Evolutionary conservation across 495 filamentous ascomycete species (phyloP), one percentile per base, ranked within the genome.

Genomic region (Aspergillus steynii): DNA sequence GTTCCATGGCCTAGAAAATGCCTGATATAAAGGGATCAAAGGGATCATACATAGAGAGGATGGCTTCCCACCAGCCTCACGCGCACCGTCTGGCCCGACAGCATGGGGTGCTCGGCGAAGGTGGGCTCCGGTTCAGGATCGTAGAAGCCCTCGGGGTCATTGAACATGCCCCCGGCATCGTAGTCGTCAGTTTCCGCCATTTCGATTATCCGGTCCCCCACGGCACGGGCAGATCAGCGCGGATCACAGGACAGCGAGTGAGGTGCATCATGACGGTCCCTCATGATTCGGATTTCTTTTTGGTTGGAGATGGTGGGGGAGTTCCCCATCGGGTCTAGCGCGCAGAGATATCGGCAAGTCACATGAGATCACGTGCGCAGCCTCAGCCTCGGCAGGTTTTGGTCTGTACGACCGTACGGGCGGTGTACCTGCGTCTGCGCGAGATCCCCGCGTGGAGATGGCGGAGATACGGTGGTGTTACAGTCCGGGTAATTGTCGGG

Each of bases 31-130:
- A 20, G 20, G 20, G 20, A 20, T 20, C 20, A 20, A 20, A 20
- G 20, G 20, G 20, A 31, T 59, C 78, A 67, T 86, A 90, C 87
- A 84, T 96, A 96, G 27, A 96, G 82, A 9, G 94, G 91, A 80
- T 89, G 93, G 74, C 91, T 88, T 53, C 94, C 94, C 45, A 98
- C 92, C 5, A 98, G 85, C 66, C 88, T 86, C 61, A 98, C 83
- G 59, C 78, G 83, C 57, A 97, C 80, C 4, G 77, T 80, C 59
- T 85, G 74, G 34, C 89, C 89, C 8, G 82, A 86, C 47, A 85
- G 77, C 70, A 93, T 84, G 27, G 79, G 83, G 79, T 96, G 86
- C 46, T 84, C 80, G 57, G 87, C 85, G 58, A 81, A 84, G 10
- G 90, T 92, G 25, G 89, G 83, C 25, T 84, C 81, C 50, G 86